Evolutionary conservation across 169 alveolate genomes (phyloP), one percentile per base, ranked within the genome.

Genomic region (Plasmodium gallinaceum): DNA sequence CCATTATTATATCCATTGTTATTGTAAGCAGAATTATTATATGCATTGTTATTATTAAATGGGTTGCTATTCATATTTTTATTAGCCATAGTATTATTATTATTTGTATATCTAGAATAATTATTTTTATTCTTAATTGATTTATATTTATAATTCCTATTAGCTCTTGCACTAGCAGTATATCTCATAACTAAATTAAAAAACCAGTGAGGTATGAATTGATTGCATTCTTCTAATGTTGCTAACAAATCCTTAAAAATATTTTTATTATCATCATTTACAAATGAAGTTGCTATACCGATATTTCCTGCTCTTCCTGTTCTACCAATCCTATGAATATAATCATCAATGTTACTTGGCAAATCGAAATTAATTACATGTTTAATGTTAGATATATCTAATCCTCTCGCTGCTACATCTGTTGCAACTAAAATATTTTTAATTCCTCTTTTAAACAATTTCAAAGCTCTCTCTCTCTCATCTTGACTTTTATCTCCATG

Each of bases 391-490:
- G 98, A 98, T 62, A 99, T 98, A 89, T 99, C 99, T 24, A 98
- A 91, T 0, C 99, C 99, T 76, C 99, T 94, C 26, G 99, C 98
- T 3, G 99, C 99, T 20, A 99, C 99, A 91, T 99, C 99, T 3
- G 99, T 98, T 24, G 99, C 99, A 6, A 99, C 98, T 74, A 99
- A 93, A 60, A 98, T 97, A 62, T 97, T 97, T 45, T 98, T 88
- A 52, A 94, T 95, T 3, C 98, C 99, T 54, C 97, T 94, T 92
- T 96, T 97, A 88, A 99, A 97, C 72, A 93, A 75, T 51, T 95
- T 93, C 71, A 98, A 90, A 16, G 99, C 99, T 74, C 95, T 96
- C 66, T 94, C 98, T 68, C 99, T 94, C 75, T 98, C 98, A 66
- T 96, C 95, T 96, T 98, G 98, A 12, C 98, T 95, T 68, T 97